Base-by-base conservation (phyloP, 2,329 filamentous ascomycete genomes). In the Paracoccidioides brasiliensis region DNA sequence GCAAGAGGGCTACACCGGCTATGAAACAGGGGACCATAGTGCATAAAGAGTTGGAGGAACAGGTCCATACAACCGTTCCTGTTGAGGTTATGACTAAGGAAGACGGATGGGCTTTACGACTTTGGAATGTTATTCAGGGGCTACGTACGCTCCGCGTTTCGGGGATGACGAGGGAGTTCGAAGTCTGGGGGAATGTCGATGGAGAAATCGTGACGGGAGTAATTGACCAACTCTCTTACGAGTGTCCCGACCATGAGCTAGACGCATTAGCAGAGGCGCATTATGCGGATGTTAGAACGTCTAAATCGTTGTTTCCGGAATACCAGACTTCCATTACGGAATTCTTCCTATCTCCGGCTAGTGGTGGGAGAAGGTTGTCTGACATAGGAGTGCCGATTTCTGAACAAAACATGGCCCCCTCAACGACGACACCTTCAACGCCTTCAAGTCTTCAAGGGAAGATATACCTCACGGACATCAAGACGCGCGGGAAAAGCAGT, bases 71-170 rank as follows among this genome's bases (percentile, higher is more conserved):
- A 0, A 84, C 84, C 0, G 85, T 96, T 0, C 77, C 78, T 3
- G 80, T 97, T 3, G 81, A 86, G 15, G 78, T 90, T 1, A 71
- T 78, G 37, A 89, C 80, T 3, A 86, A 82, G 58, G 90, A 95
- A 66, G 93, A 98, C 64, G 78, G 77, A 0, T 90, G 91, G 70
- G 93, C 86, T 0, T 69, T 97, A 57, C 78, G 82, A 57, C 78
- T 97, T 49, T 97, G 90, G 90, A 97, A 97, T 67, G 77, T 93
- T 8, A 85, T 96, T 38, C 88, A 95, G 65, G 90, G 90, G 0
- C 66, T 97, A 52, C 80, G 87, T 15, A 88, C 83, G 1, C 72
- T 91, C 54, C 77, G 84, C 4, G 80, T 86, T 10, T 83, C 78
- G 1, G 87, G 88, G 3, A 73, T 85, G 56, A 90, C 88, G 2